Evolutionary conservation across 2,329 filamentous ascomycete genomes (phyloP).

Genomic region (Amphichorda felina): DNA sequence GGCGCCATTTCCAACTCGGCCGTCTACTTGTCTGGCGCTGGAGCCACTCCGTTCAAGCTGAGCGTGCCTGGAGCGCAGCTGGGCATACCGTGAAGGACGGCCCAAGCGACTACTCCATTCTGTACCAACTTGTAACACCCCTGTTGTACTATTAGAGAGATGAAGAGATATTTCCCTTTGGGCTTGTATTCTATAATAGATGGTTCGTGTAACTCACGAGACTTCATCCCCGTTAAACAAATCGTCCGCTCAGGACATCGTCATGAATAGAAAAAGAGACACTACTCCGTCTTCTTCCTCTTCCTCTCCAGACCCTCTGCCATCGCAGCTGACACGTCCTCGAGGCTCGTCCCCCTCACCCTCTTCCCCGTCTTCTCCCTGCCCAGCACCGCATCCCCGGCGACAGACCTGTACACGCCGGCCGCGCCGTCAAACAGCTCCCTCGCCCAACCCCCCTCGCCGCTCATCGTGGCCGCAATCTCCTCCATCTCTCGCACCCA

Average conservation of each 20-base stretch:
- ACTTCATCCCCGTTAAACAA: too few species aligned
- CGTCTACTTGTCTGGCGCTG: slow-evolving; percentile 33
- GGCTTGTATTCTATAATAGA: too few species aligned
- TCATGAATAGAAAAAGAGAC: too few species aligned
- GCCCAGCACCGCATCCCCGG: slow-evolving; percentile 48
- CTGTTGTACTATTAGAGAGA: too few species aligned
- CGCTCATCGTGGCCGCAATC: slow-evolving; percentile 53
- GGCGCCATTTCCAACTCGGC: slow-evolving; percentile 52
- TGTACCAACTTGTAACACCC: too few species aligned
- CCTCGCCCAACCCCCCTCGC: slow-evolving; percentile 49
- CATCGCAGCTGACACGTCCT: slow-evolving; percentile 42
- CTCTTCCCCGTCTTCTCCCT: slow-evolving; percentile 44
- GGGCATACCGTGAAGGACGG: slow-evolving; percentile 10
- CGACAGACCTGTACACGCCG: slow-evolving; percentile 47
- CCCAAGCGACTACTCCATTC: too few species aligned
- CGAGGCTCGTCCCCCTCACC: slow-evolving; percentile 40
- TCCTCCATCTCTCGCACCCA: slow-evolving; percentile 72
- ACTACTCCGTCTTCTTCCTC: slow-evolving; percentile 23
- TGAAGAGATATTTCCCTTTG: too few species aligned
- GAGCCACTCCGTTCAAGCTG: slow-evolving; percentile 17
- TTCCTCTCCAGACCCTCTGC: slow-evolving; percentile 33
- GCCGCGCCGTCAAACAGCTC: slow-evolving; percentile 48
- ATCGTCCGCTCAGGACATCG: too few species aligned
- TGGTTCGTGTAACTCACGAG: too few species aligned
- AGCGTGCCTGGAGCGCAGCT: slow-evolving; percentile 21